Percentiles rank a stretch among this genome's conserved stretches.
phyloP scores from a whole-genome alignment of 2,329 filamentous ascomycete species.

The Colletotrichum neosansevieriae region DNA sequence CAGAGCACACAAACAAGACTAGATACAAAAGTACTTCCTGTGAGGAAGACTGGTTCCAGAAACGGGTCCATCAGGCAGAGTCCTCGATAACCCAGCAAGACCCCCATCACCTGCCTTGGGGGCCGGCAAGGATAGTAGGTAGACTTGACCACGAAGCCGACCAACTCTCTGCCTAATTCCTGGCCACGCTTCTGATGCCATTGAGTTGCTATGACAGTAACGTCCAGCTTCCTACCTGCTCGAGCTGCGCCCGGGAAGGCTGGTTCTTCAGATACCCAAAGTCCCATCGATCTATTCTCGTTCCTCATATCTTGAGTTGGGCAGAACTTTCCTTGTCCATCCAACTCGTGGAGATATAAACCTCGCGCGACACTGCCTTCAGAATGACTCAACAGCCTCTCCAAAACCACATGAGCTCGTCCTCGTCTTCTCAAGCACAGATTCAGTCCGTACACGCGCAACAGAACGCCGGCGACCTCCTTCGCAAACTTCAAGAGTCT shows the following conservation, averaged over 20 bases:
- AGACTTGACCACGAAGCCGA: slow-evolving; percentile 19
- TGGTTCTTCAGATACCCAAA: slow-evolving; percentile 30
- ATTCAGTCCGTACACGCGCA: slow-evolving; percentile 14
- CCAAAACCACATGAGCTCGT: slow-evolving; percentile 14
- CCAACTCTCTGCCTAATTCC: slow-evolving; percentile 28
- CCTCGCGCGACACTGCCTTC: slow-evolving; percentile 13
- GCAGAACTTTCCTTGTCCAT: neutral
- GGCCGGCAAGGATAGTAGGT: slow-evolving; percentile 16
- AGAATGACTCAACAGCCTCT: slow-evolving; percentile 34
- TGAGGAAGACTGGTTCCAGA: neutral
- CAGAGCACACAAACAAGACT: slow-evolving; percentile 6
- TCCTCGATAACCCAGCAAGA: slow-evolving; percentile 12
- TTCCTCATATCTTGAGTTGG: neutral
- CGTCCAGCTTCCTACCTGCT: neutral
- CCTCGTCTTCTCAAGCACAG: slow-evolving; percentile 17
- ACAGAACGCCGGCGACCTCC: slow-evolving; percentile 24
- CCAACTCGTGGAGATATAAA: slow-evolving; percentile 32
- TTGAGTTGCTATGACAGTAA: slow-evolving; percentile 15
- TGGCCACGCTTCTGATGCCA: slow-evolving; percentile 10
- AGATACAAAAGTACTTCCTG: slow-evolving; percentile 36
- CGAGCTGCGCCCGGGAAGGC: slow-evolving; percentile 14
- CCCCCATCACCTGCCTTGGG: slow-evolving; percentile 28
- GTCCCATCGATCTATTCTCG: slow-evolving; percentile 22
- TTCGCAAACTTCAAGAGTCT: slow-evolving; percentile 37
- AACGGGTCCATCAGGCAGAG: slow-evolving; percentile 32